A percentile compares a stretch with the other conserved stretches of the same genome.
Evolutionary conservation across 768 basidiomycete genomes (phyloP).

Genomic region (Mrakia blollopis): DNA sequence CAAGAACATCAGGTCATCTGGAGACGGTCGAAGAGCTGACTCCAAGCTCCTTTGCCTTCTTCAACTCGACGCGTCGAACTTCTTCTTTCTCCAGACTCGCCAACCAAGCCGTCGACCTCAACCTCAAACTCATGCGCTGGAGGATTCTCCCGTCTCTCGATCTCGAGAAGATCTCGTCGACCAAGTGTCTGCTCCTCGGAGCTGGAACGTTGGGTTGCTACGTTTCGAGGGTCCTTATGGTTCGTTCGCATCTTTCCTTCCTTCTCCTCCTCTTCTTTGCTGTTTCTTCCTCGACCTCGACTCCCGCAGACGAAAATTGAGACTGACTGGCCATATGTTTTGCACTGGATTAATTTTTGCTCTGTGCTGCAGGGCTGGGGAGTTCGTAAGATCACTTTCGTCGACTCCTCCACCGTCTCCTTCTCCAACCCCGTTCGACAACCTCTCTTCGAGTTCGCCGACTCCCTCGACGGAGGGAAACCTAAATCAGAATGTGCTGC

Average conservation of each 20-base stretch:
- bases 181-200: constrained; percentile 79
- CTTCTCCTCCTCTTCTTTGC: too few species aligned
- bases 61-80: background rate
- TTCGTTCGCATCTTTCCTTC: constrained; percentile 42
- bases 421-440: constrained; percentile 98
- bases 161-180: constrained; percentile 75
- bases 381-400: constrained; percentile 82
- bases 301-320: too few species aligned
- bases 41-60: background rate
- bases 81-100: constrained; percentile 58
- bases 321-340: too few species aligned
- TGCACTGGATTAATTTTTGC: too few species aligned
- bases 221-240: constrained; percentile 87
- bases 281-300: background rate
- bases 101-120: constrained; percentile 94
- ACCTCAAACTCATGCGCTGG: constrained; percentile 97
- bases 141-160: constrained; percentile 83
- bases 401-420: constrained; percentile 85
- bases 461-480: constrained; percentile 86
- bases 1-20: too few species aligned
- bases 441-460: constrained; percentile 90
- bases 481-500: constrained; percentile 92
- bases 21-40: too few species aligned
- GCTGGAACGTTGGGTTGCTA: constrained; percentile 97
- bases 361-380: constrained; percentile 99